phyloP scores from a whole-genome alignment of 108 stramenopile species.

The Nitzschia sp. region DNA sequence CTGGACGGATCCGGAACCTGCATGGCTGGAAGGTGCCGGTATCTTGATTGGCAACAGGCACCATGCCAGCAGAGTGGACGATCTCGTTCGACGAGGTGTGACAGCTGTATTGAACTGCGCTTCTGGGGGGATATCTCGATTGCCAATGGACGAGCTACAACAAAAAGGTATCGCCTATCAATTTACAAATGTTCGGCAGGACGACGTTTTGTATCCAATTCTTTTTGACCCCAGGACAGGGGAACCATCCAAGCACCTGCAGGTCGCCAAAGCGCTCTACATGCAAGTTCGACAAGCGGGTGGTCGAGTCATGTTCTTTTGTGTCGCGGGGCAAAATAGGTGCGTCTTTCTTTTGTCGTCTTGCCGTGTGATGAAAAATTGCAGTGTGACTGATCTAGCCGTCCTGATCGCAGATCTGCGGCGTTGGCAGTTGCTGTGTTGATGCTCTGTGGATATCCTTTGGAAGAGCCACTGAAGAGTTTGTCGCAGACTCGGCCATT shows the following conservation, averaged over 20 bases:
- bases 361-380: too few relatives aligned
- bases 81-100: constrained; percentile 53
- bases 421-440: constrained; percentile 52
- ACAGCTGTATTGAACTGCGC: constrained; percentile 81
- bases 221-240: constrained; percentile 48
- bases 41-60: constrained; percentile 67
- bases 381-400: too few relatives aligned
- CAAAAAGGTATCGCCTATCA: constrained; percentile 62
- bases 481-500: constrained; percentile 57
- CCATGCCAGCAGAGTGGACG: constrained; percentile 61
- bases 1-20: constrained; percentile 22
- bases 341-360: too few relatives aligned
- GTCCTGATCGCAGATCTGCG: constrained; percentile 37
- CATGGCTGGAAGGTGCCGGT: constrained; percentile 29
- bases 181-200: constrained; percentile 76
- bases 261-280: constrained; percentile 62
- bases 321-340: constrained; percentile 79
- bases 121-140: constrained; percentile 65
- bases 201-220: constrained; percentile 68
- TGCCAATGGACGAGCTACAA: constrained; percentile 68
- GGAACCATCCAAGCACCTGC: constrained; percentile 49
- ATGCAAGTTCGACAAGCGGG: constrained; percentile 33
- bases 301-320: constrained; percentile 71
- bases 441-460: constrained; percentile 54
- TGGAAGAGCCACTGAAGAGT: constrained; percentile 50